Conservation (phyloP, 1,284 basidiomycete genomes). For the Marasmius oreades region DNA sequence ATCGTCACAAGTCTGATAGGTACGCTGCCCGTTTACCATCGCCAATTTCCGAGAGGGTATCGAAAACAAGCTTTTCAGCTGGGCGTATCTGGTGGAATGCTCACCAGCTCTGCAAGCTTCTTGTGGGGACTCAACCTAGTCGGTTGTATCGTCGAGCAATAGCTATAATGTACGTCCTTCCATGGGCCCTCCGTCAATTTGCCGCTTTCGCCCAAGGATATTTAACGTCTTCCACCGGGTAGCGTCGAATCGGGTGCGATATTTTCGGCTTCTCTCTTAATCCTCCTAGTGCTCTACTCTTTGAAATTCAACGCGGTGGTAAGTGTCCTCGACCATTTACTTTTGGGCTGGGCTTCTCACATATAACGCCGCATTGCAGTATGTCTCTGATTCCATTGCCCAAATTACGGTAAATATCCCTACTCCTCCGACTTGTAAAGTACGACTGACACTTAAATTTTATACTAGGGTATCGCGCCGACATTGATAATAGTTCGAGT, state of each 20-base stretch:
- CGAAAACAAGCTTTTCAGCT: background rate
- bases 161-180: background rate
- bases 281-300: background rate
- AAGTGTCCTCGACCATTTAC: background rate
- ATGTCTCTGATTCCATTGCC: background rate
- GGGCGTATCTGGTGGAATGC: background rate
- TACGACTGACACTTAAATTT: background rate
- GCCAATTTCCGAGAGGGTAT: background rate
- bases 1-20: background rate
- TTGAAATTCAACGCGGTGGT: background rate
- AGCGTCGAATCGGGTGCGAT: background rate
- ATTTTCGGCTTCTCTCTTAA: background rate
- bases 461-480: background rate
- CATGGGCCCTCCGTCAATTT: background rate
- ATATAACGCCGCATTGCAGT: background rate
- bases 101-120: background rate
- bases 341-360: background rate
- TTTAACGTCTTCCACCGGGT: background rate
- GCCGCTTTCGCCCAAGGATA: background rate
- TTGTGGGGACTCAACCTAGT: background rate
- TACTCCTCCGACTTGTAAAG: background rate
- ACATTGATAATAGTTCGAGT: background rate
- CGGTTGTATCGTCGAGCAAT: background rate
- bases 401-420: background rate
- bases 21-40: background rate